A percentile compares a stretch with the other conserved stretches of the same genome.
Evolutionary conservation across 768 basidiomycete genomes (phyloP).

Genomic region (Tricholoma hemisulphureum): DNA sequence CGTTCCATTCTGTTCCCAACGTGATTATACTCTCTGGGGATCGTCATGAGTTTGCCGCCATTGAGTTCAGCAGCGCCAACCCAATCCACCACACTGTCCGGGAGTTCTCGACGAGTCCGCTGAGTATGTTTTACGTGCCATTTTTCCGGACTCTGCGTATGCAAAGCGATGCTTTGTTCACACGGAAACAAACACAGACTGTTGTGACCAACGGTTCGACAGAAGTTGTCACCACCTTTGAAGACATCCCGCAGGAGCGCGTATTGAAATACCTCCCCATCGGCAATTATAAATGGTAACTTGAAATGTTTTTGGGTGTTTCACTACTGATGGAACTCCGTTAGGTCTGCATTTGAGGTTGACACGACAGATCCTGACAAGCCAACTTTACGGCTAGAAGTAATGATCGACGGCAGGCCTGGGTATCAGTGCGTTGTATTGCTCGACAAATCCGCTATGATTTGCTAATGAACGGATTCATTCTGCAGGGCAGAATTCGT

Average conservation of each 20-base stretch:
- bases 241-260: slow-evolving; percentile 51
- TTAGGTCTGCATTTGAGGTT: slow-evolving; percentile 66
- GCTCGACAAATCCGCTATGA: background rate
- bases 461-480: background rate
- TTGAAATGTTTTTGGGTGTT: background rate
- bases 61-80: slow-evolving; percentile 51
- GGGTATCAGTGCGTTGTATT: slow-evolving; percentile 47
- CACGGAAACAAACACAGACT: slow-evolving; percentile 29
- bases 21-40: slow-evolving; percentile 71
- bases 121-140: slow-evolving; percentile 70
- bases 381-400: slow-evolving; percentile 56
- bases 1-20: slow-evolving; percentile 67
- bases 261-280: slow-evolving; percentile 59
- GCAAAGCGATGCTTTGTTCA: slow-evolving; percentile 44
- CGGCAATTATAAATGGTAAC: slow-evolving; percentile 69
- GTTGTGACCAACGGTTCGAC: slow-evolving; percentile 24
- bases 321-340: background rate
- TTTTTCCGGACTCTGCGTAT: slow-evolving; percentile 51
- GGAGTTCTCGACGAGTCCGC: slow-evolving; percentile 70
- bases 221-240: slow-evolving; percentile 21
- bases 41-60: slow-evolving; percentile 75
- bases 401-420: slow-evolving; percentile 57
- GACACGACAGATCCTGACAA: slow-evolving; percentile 54
- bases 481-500: slow-evolving; percentile 42
- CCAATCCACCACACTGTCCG: slow-evolving; percentile 40